Base-by-base conservation (phyloP, 768 basidiomycete genomes). In the Hemileccinum impolitum region DNA sequence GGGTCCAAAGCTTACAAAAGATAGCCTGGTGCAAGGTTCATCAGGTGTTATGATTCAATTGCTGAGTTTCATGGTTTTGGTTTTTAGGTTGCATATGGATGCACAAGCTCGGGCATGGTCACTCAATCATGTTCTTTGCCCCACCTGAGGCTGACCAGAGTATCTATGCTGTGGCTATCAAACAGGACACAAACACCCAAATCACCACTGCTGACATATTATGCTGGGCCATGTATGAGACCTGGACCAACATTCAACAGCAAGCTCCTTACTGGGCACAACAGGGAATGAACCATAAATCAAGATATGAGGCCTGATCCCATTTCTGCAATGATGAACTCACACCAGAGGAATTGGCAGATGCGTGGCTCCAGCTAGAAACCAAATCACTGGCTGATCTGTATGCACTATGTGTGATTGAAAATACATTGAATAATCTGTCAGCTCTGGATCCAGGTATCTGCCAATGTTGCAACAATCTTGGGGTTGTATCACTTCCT, bases 31-130 rank as follows among this genome's bases (percentile, higher is more conserved):
- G 0, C 77, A 78, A 67, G 77, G 78, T 75, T 37, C 38, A 68
- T 46, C 32, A 2, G 36, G 18, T 30, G 28, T 30, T 30, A 2
- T 30, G 28, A 32, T 13, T 40, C 23, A 23, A 23, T 23, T 23
- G 23, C 23, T 23, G 10, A 9, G 9, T 6, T 19, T 14, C 6
- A 26, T 45, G n/a, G 41, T 18, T 14, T 31, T 34, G 6, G 14
- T 58, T 66, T 65, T 6, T 4, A 76, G 76, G 75, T 2, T 77
- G 75, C 45, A 78, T 77, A 76, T 63, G 76, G 7, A 75, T 78
- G 75, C 65, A 75, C 9, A 66, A 69, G 54, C 65, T 77, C 1
- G 76, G 76, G 17, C 51, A 60, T 14, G 73, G 72, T 0, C 76
- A 78, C 45, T 72, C 75, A 6, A 60, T 76, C 15, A 56, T 72